Evolutionary conservation across 2,329 filamentous ascomycete genomes (phyloP).

Genomic region (Grosmannia huntii): DNA sequence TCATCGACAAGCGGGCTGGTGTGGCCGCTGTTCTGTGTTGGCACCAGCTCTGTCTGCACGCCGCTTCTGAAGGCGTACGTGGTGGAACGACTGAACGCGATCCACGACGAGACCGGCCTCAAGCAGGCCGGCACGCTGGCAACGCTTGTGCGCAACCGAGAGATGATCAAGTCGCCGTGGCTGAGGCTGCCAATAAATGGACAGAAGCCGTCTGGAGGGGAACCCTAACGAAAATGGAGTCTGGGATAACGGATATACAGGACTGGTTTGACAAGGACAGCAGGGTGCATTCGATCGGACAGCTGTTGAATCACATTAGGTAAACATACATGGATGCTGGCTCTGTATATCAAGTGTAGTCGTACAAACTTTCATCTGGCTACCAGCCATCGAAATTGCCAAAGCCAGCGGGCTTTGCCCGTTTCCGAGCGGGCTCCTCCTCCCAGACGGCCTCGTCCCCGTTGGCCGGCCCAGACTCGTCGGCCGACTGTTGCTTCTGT

Average conservation of each 20-base stretch:
- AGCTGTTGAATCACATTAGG: too few relatives aligned
- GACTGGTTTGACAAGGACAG: too few relatives aligned
- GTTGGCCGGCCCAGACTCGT: conserved; percentile 24
- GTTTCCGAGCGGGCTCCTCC: conserved; percentile 68
- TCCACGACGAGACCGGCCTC: conserved; percentile 32
- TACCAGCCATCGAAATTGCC: conserved; percentile 93
- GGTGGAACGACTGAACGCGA: conserved; percentile 28
- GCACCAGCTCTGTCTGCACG: conserved; percentile 32
- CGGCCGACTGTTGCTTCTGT: conserved; percentile 1
- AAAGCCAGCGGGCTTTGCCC: conserved; percentile 67
- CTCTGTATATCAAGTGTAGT: not conserved
- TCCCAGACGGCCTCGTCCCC: conserved; percentile 20
- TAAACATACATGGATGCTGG: not conserved
- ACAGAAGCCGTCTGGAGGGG: too few relatives aligned
- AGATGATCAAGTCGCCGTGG: conserved; percentile 13
- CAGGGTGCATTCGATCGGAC: not conserved
- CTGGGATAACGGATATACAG: not conserved
- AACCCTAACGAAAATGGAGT: not conserved
- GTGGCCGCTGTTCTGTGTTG: conserved; percentile 37
- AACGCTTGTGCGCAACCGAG: conserved; percentile 26
- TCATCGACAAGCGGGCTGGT: conserved; percentile 35
- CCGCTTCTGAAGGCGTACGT: conserved; percentile 29
- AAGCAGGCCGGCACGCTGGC: conserved; percentile 31
- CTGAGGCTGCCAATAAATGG: not conserved
- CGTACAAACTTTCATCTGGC: not conserved